Evolutionary conservation across 164 flowering plant species (phyloP), one percentile per base, ranked within the genome.

Genomic region (Vitis labrusca): DNA sequence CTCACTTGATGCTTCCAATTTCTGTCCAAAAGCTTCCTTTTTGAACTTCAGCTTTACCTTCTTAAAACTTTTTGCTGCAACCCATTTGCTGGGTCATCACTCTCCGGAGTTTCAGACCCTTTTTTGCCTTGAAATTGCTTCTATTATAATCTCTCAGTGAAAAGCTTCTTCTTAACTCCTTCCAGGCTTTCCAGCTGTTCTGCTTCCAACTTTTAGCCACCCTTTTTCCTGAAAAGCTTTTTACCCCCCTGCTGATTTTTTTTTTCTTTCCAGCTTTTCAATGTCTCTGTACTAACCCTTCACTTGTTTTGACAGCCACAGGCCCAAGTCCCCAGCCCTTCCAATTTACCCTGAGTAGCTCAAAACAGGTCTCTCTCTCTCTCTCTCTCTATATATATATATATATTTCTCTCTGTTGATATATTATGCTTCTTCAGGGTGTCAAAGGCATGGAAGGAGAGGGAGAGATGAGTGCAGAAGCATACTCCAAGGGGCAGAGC

Each of bases 281-380:
- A 7, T 16, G 8, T 30, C 59, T 51, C 60, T 71, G 58, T 66
- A 57, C 54, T 60, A 49, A 67, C 63, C 11, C 47, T 30, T 6
- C 30, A 56, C n/a, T 50, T 47, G 49, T 55, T 50, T 66, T 53
- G n/a, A 23, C 68, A 71, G 69, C 68, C 16, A 48, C 66, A 67
- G 64, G 27, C 8, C 72, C 56, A 47, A 67, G 51, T 27, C 65
- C 67, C 15, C 53, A 61, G 55, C 51, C 73, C 32, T 6, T 49
- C 50, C 64, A 65, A 56, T 49, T 37, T 11, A 17, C 52, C 58
- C 13, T 57, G 44, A 23, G 23, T 49, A 13, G 15, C 53, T 63
- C 73, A 54, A 53, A 58, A 48, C 55, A 71, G 70, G 72, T 74
- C 13, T 60, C 65, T 66, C 61, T 60, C 49, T 67, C 59, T 61